A percentile compares a stretch with the other conserved stretches of the same genome.
Evolutionary conservation across 2,329 filamentous ascomycete species (phyloP).

Genomic region (Cercospora sp.): DNA sequence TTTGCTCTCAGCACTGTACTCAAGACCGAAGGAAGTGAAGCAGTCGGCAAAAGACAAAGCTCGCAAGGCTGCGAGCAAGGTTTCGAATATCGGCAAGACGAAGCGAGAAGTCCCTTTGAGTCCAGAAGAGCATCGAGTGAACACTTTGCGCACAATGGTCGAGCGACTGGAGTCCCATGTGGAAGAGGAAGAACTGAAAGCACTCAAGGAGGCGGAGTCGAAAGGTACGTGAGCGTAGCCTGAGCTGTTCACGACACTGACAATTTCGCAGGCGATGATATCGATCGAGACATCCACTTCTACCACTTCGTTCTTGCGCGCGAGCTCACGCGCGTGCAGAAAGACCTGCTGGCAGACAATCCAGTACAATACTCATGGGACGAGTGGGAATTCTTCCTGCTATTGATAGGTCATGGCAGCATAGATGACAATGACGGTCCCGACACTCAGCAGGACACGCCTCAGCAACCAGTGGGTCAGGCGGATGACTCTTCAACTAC

Average conservation of each 20-base stretch:
- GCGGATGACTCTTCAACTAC: neutral
- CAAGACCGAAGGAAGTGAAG: neutral
- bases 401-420: constrained; percentile 50
- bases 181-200: constrained; percentile 45
- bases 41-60: neutral
- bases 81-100: constrained; percentile 12
- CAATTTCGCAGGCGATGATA: constrained; percentile 42
- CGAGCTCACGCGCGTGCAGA: constrained; percentile 47
- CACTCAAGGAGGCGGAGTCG: constrained; percentile 31
- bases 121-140: constrained; percentile 23
- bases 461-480: neutral
- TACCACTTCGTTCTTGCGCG: constrained; percentile 52
- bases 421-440: constrained; percentile 35
- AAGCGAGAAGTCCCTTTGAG: constrained; percentile 19
- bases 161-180: constrained; percentile 35
- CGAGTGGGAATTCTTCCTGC: constrained; percentile 53
- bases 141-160: constrained; percentile 28
- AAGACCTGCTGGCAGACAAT: constrained; percentile 40
- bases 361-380: constrained; percentile 43
- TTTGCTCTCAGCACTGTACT: constrained; percentile 42
- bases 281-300: constrained; percentile 53
- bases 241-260: neutral
- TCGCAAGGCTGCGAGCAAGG: neutral
- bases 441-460: constrained; percentile 17
- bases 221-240: neutral